Evolutionary conservation across 805 yeast genomes (phyloP).

Genomic region (Candida patagonica): DNA sequence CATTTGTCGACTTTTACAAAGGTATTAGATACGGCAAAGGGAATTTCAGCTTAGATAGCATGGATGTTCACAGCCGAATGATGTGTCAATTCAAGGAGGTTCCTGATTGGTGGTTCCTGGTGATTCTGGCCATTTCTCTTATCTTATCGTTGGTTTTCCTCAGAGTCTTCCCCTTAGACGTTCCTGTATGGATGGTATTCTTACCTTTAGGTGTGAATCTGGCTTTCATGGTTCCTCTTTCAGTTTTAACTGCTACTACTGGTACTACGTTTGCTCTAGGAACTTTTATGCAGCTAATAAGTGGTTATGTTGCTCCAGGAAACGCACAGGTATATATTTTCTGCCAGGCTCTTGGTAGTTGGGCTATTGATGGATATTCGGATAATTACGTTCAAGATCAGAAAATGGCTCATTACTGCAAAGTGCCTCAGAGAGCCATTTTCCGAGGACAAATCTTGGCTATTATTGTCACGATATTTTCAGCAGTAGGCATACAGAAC

Average conservation of each 20-base stretch:
- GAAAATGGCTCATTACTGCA: constrained; percentile 50
- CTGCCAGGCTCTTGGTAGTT: constrained; percentile 20
- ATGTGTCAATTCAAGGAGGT: constrained; percentile 44
- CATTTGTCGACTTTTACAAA: constrained; percentile 10
- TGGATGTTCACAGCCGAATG: constrained; percentile 15
- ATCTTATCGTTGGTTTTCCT: constrained; percentile 20
- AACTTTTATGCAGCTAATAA: constrained; percentile 53
- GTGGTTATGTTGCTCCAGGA: constrained; percentile 59
- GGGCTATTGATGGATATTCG: constrained; percentile 49
- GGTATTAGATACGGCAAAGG: constrained; percentile 10
- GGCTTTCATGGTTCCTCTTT: constrained; percentile 52
- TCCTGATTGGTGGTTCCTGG: constrained; percentile 66
- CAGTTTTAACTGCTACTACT: constrained; percentile 53
- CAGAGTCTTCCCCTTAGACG: constrained; percentile 16
- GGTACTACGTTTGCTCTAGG: constrained; percentile 49
- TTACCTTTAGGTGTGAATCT: constrained; percentile 45
- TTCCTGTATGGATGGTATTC: constrained; percentile 45
- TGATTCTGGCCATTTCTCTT: constrained; percentile 36
- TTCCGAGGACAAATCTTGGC: constrained; percentile 23
- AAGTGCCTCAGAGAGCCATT: constrained; percentile 18
- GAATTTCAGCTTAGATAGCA: neutral
- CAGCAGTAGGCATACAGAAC: constrained; percentile 25
- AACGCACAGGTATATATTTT: constrained; percentile 42
- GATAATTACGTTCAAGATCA: constrained; percentile 45
- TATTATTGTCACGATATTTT: constrained; percentile 19